phyloP scores from a whole-genome alignment of 169 alveolate species.

The Eimeria sp. region DNA sequence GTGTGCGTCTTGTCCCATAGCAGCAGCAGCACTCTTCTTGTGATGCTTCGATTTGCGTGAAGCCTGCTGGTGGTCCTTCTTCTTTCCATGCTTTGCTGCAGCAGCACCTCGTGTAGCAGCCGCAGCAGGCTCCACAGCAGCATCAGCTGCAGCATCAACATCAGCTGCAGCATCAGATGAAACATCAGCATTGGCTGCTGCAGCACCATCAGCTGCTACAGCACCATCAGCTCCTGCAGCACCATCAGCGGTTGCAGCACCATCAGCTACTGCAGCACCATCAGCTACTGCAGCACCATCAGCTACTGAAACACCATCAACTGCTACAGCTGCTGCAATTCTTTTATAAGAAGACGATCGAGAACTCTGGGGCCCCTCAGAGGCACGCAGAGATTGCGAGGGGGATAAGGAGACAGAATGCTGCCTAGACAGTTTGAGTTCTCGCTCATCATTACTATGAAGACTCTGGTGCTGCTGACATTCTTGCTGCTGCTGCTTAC shows the following conservation, averaged over 20 bases:
- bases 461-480: no score
- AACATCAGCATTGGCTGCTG: no score
- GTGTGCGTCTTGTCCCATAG: neutral
- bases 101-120: neutral
- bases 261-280: neutral
- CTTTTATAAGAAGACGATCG: neutral
- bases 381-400: neutral
- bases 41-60: neutral
- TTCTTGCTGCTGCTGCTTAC: neutral
- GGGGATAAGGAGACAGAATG: constrained; percentile 7
- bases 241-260: neutral
- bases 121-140: neutral
- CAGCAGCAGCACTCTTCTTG: constrained; percentile 5
- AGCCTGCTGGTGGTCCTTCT: constrained; percentile 1
- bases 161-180: neutral
- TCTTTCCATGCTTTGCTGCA: constrained; percentile 22
- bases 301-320: neutral
- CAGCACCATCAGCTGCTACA: no score
- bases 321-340: neutral
- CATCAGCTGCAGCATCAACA: neutral
- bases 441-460: neutral
- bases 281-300: neutral
- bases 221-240: neutral
- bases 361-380: neutral
- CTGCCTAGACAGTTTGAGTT: neutral